These are phyloP conservation scores for Globisporangium abappressorium DNA, from an alignment of 352 stramenopile species.

Conservation along the genomic window DNA sequence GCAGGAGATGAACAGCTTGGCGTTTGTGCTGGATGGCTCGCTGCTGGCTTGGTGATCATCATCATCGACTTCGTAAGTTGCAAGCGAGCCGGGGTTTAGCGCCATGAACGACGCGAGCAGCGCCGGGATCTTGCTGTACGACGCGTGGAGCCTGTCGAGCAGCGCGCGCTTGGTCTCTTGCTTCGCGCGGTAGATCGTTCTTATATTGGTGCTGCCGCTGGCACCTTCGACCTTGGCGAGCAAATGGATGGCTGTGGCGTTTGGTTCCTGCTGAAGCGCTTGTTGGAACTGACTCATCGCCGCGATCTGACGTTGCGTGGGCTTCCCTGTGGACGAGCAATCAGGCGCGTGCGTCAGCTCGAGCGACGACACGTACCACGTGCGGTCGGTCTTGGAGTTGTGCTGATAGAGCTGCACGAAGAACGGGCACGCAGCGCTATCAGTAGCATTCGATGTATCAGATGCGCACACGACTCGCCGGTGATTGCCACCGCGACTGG, in stretches of 20 bases:
- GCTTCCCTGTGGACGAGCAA: neutral
- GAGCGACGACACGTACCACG: neutral
- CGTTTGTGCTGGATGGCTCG: neutral
- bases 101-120: neutral
- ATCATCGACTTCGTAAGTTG: neutral
- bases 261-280: neutral
- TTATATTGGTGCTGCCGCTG: neutral
- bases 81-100: neutral
- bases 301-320: neutral
- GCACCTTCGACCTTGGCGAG: neutral
- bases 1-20: neutral
- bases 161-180: neutral
- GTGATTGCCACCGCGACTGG: neutral
- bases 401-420: constrained; percentile 1
- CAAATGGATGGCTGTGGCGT: neutral
- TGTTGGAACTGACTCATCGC: neutral
- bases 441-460: neutral
- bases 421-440: neutral
- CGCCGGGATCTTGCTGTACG: neutral
- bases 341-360: neutral
- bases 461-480: neutral
- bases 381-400: neutral
- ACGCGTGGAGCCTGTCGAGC: neutral
- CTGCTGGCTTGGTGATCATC: neutral
- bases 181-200: neutral